phyloP scores from a whole-genome alignment of 2,329 filamentous ascomycete genomes.

The Ophiocordyceps camponoti-rufipedis region DNA sequence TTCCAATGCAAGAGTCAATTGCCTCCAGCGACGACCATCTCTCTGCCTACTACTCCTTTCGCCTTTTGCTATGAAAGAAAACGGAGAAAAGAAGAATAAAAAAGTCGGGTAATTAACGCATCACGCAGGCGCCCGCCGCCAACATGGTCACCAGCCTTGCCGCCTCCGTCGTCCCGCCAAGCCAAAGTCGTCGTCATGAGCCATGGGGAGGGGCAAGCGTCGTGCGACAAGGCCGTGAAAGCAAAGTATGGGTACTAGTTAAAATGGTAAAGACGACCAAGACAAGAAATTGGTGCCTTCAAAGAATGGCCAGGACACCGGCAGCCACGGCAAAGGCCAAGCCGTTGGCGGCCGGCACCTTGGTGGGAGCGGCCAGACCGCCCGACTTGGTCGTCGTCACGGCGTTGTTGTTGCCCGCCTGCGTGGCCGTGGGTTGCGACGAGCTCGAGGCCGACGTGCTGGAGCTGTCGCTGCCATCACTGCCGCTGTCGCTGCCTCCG shows the following conservation, averaged over 20 bases:
- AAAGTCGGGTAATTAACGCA: slow-evolving; percentile 8
- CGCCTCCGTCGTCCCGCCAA: not conserved
- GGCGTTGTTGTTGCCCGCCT: slow-evolving; percentile 11
- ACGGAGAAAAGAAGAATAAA: not conserved
- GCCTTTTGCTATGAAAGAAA: slow-evolving; percentile 14
- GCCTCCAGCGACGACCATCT: slow-evolving; percentile 1
- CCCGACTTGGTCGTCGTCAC: slow-evolving; percentile 11
- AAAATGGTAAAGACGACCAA: slow-evolving; percentile 1
- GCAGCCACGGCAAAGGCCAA: slow-evolving; percentile 28
- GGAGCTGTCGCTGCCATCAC: slow-evolving; percentile 6
- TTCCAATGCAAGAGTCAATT: not conserved
- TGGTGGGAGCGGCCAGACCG: slow-evolving; percentile 19
- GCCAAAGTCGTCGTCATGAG: not conserved
- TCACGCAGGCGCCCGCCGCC: slow-evolving; percentile 7
- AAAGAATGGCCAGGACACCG: slow-evolving; percentile 34
- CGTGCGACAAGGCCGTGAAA: not conserved
- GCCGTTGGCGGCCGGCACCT: slow-evolving; percentile 24
- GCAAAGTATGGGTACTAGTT: not conserved
- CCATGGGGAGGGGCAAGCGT: not conserved
- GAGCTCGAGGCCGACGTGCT: slow-evolving; percentile 10
- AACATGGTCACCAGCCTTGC: slow-evolving; percentile 5
- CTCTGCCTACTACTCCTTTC: slow-evolving; percentile 12
- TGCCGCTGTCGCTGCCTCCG: slow-evolving; percentile 3
- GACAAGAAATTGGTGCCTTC: slow-evolving; percentile 3
- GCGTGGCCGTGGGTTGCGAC: slow-evolving; percentile 1